Percentiles rank a stretch among this genome's conserved stretches.
Conservation (phyloP, 1,284 basidiomycete genomes). For the Gomphus bonarii region DNA sequence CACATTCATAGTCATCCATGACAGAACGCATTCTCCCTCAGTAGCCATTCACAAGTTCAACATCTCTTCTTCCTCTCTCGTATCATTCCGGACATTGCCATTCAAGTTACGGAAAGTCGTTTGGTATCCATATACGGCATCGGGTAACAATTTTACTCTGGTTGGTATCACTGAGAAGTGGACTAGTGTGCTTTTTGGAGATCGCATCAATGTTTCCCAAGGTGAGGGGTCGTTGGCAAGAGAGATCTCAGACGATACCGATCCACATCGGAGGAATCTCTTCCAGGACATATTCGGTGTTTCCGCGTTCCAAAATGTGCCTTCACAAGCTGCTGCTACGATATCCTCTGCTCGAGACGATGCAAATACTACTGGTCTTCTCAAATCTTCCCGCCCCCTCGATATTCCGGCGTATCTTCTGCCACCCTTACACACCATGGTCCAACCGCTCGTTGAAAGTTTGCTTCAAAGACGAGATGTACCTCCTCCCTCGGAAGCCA, state of each 20-base stretch:
- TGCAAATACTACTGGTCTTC: not conserved
- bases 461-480: conserved; percentile 38
- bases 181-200: conserved; percentile 54
- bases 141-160: conserved; percentile 36
- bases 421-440: conserved; percentile 68
- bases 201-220: conserved; percentile 31
- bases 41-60: conserved; percentile 41
- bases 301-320: conserved; percentile 39
- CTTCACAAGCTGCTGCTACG: conserved; percentile 14
- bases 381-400: conserved; percentile 34
- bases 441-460: conserved; percentile 60
- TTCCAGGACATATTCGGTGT: conserved; percentile 82
- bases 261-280: conserved; percentile 41
- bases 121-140: conserved; percentile 30
- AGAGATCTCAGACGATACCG: conserved; percentile 28
- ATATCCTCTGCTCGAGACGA: not conserved
- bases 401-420: conserved; percentile 71
- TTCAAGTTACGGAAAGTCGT: conserved; percentile 45
- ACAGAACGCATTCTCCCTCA: conserved; percentile 20
- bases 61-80: conserved; percentile 33
- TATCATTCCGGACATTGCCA: conserved; percentile 38
- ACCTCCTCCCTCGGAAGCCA: conserved; percentile 12
- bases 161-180: conserved; percentile 59
- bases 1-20: conserved; percentile 46
- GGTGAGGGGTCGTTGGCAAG: conserved; percentile 34